Evolutionary conservation across 139 green algal genomes (phyloP).

Genomic region (Tetraselmis chui): DNA sequence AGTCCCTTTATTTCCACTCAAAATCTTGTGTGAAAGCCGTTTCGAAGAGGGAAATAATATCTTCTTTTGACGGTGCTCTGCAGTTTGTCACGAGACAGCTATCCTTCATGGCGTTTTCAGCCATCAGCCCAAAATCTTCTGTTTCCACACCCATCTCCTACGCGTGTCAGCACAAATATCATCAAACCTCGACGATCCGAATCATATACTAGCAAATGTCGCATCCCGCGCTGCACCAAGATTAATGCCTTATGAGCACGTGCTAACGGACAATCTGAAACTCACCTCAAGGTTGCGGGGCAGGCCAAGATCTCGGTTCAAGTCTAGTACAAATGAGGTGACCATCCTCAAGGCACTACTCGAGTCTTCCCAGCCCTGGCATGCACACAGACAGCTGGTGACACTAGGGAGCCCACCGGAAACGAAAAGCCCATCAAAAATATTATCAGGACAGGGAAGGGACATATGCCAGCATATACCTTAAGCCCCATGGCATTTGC

Average conservation of each 20-base stretch:
- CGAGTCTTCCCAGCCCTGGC: too few relatives aligned
- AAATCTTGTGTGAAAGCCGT: neutral
- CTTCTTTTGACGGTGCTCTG: slow-evolving; percentile 3
- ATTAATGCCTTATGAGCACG: neutral
- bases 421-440: too few relatives aligned
- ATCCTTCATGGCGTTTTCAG: slow-evolving; percentile 22
- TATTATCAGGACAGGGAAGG: too few relatives aligned
- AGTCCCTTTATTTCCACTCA: neutral
- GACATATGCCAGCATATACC: too few relatives aligned
- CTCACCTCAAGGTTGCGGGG: slow-evolving; percentile 9
- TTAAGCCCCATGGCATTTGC: slow-evolving; percentile 11
- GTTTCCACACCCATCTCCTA: slow-evolving; percentile 20
- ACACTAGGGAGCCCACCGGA: neutral
- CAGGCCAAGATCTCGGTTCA: slow-evolving; percentile 18
- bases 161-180: neutral
- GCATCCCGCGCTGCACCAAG: too few relatives aligned
- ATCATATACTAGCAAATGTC: neutral
- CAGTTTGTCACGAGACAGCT: slow-evolving; percentile 23
- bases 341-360: slow-evolving; percentile 4
- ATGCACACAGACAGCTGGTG: too few relatives aligned
- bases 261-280: too few relatives aligned
- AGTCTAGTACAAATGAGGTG: slow-evolving; percentile 2
- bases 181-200: neutral
- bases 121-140: slow-evolving; percentile 25
- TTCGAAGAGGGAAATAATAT: slow-evolving; percentile 18